Evolutionary conservation across 129 eudicot genomes (phyloP).

Genomic region (Flaveria linearis): DNA sequence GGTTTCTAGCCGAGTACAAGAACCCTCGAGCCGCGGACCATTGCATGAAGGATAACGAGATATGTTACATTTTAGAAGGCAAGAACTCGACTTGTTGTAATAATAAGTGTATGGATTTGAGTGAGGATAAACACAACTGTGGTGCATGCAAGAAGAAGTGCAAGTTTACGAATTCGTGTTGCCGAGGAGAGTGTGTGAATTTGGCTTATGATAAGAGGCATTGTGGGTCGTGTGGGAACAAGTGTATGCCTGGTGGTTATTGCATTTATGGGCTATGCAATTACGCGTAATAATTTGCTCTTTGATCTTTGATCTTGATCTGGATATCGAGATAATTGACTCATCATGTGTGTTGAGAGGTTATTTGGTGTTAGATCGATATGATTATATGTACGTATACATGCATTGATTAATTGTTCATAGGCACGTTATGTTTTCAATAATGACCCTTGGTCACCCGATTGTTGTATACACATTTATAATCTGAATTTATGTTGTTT

Average conservation of each 20-base stretch:
- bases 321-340: too few species aligned
- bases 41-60: conserved; percentile 60
- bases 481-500: conserved; percentile 5
- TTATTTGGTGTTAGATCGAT: conserved; percentile 25
- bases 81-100: conserved; percentile 58
- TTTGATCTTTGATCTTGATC: not conserved
- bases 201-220: conserved; percentile 63
- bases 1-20: conserved; percentile 51
- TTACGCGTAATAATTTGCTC: conserved; percentile 44
- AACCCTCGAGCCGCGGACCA: conserved; percentile 65
- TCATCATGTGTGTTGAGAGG: conserved; percentile 26
- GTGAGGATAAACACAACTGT: conserved; percentile 47
- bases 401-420: conserved; percentile 25
- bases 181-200: conserved; percentile 61
- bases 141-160: conserved; percentile 72
- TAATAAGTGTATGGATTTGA: conserved; percentile 61
- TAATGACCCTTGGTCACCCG: conserved; percentile 30
- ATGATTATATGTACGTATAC: conserved; percentile 10
- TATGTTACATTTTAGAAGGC: conserved; percentile 47
- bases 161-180: conserved; percentile 45
- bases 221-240: conserved; percentile 61
- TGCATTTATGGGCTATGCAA: conserved; percentile 70
- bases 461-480: conserved; percentile 26
- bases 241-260: conserved; percentile 50
- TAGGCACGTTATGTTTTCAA: conserved; percentile 20